Base-by-base conservation (phyloP, 2,329 filamentous ascomycete genomes). In the Xylaria sp. region DNA sequence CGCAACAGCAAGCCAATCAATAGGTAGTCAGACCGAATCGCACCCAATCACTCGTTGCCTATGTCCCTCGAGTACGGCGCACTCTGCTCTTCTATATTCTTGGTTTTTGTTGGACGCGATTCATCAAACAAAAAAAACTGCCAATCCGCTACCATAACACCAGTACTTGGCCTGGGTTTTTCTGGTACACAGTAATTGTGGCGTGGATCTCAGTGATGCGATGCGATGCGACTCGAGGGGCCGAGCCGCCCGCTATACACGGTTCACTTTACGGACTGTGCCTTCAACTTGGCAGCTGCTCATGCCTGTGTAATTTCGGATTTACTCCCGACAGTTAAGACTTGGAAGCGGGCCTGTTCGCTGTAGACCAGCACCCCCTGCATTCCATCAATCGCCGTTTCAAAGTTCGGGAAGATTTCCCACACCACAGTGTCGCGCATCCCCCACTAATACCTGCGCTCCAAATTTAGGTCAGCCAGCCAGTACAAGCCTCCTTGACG, bases 361-460 rank as follows among this genome's bases (percentile, higher is more conserved):
- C 58, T 25, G 55, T 62, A 46, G 41, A 46, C 15, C 15, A 13
- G 18, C n/a, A 48, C 31, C 28, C 61, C 37, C 46, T 51, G 60
- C 57, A 50, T 15, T 23, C 6, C 7, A 50, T 31, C 25, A 56
- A 44, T 41, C 50, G 37, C 54, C 23, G 63, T 71, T 71, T 71
- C 57, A 69, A 73, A 51, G 71, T 80, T 81, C 79, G 75, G 79
- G 79, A 81, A 81, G 68, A 67, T 72, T 81, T 80, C 79, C 15
- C 15, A 44, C 41, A 15, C 41, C 62, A 67, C 41, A 48, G 37
- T 20, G 20, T 39, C 73, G 75, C 63, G 23, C 23, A 25, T 65
- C 63, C 65, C 61, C 61, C 66, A 46, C 56, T 31, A 48, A 41
- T 50, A 34, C 41, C 15, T 46, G 48, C 57, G 65, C 57, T 57